These are phyloP conservation scores for Aspergillus aculeatus DNA, from an alignment of 2,329 filamentous ascomycete species.

Conservation along the genomic window DNA sequence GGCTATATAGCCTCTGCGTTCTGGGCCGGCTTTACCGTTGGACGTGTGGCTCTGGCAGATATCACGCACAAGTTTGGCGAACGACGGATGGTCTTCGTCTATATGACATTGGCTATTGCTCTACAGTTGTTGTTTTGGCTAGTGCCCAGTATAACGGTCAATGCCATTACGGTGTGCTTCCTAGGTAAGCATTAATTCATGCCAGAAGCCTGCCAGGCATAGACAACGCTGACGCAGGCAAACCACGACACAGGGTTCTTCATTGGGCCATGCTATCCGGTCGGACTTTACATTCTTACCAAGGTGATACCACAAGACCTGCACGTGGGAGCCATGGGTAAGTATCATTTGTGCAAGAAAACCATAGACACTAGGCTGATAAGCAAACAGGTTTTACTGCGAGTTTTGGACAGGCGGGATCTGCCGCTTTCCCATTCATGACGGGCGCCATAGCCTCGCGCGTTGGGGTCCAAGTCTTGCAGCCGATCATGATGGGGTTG, in stretches of 20 bases:
- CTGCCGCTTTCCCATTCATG: constrained; percentile 26
- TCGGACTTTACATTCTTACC: constrained; percentile 25
- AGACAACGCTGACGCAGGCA: not conserved
- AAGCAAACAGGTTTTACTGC: constrained; percentile 22
- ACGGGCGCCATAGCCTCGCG: constrained; percentile 26
- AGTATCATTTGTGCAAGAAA: not conserved
- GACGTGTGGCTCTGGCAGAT: constrained; percentile 22
- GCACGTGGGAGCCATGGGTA: constrained; percentile 25
- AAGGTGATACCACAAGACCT: constrained; percentile 23
- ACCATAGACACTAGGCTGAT: constrained; percentile 2
- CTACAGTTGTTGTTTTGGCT: constrained; percentile 26
- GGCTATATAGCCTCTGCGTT: constrained; percentile 26
- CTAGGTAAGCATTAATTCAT: constrained; percentile 16
- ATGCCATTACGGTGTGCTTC: constrained; percentile 25
- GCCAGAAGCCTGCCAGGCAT: not conserved
- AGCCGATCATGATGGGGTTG: constrained; percentile 27
- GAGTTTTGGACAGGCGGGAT: constrained; percentile 23
- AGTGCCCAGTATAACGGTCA: constrained; percentile 21
- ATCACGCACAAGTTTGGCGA: constrained; percentile 26
- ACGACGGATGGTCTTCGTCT: constrained; percentile 23
- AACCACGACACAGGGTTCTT: constrained; percentile 21
- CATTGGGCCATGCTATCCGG: constrained; percentile 28
- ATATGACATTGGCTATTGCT: constrained; percentile 18
- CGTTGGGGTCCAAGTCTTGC: constrained; percentile 23
- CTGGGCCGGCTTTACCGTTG: constrained; percentile 25